Evolutionary conservation across 352 stramenopile genomes (phyloP).

Genomic region (Phytophthora macrochlamydospora): DNA sequence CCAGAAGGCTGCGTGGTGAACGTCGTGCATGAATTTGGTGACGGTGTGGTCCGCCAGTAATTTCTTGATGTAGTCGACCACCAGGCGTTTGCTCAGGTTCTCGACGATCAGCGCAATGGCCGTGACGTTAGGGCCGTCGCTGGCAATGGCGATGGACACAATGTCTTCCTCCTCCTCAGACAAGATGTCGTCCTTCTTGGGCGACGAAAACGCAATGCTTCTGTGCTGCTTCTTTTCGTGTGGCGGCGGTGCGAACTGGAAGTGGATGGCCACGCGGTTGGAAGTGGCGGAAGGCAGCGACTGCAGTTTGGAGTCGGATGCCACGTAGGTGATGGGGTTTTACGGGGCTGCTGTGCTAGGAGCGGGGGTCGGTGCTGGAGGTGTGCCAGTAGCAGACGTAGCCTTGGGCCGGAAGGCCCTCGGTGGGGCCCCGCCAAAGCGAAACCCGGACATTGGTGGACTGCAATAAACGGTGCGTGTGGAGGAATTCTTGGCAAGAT

Average conservation of each 20-base stretch:
- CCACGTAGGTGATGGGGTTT: neutral
- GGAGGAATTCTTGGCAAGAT: no score
- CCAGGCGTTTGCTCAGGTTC: neutral
- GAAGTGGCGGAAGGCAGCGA: neutral
- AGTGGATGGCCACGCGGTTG: neutral
- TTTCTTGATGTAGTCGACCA: neutral
- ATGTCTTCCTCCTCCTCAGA: neutral
- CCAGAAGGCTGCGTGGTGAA: slow-evolving; percentile 26
- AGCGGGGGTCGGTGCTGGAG: neutral
- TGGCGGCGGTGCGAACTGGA: neutral
- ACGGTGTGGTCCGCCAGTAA: slow-evolving; percentile 10
- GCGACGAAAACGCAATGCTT: neutral
- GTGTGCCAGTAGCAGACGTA: neutral
- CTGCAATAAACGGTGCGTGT: no score
- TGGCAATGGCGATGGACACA: neutral
- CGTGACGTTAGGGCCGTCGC: neutral
- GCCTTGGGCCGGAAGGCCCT: neutral
- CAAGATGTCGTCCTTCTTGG: neutral
- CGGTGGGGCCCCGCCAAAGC: neutral
- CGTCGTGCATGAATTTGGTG: slow-evolving; percentile 28
- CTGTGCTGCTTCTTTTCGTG: neutral
- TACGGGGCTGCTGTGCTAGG: neutral
- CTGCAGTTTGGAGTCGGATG: neutral
- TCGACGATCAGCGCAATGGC: neutral
- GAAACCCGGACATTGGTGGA: neutral